Base-by-base conservation (phyloP, 2,329 filamentous ascomycete genomes). In the Tolypocladium sp. region DNA sequence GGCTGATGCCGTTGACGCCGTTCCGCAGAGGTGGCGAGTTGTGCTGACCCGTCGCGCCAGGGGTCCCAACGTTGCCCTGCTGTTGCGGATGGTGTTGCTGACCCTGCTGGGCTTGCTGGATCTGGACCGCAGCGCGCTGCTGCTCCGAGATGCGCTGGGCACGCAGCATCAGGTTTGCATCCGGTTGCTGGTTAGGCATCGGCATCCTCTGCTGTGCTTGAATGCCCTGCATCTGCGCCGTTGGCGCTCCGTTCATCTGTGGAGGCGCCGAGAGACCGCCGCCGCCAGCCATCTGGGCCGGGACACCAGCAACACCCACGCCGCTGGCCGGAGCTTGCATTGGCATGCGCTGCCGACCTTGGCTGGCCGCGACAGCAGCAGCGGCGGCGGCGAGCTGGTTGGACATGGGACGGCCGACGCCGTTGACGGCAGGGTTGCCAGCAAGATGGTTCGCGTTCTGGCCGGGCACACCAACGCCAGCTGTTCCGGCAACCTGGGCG, bases 91-190 rank as follows among this genome's bases (percentile, higher is more conserved):
- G 61, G 10, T 57, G 60, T 52, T 69, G 70, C 57, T 71, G 69
- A 9, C 62, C 57, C 52, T 68, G 67, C 49, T 76, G 71, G 20
- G 69, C 69, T 46, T 78, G 76, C 58, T 80, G 79, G 66, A 78
- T 73, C 61, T 81, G 77, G 4, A 80, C 76, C 15, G 76, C 77
- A 44, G 75, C 78, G 17, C 83, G 78, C 66, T 87, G 85, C 65
- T 86, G 83, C 66, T 89, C 85, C 13, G 88, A 80, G 49, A 90
- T 84, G 51, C 84, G 82, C 58, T 86, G 84, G 20, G 86, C 82
- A 66, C 88, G 86, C 65, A 87, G 76, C 64, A 86, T 78, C 54
- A 86, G 71, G 58, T 79, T 79, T 33, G 82, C 74, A 61, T 86
- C 82, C 3, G 82, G 69, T 44, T 70, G 71, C 46, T 70, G 68